Conservation (phyloP, 129 eudicot genomes). For the Flaveria linearis region DNA sequence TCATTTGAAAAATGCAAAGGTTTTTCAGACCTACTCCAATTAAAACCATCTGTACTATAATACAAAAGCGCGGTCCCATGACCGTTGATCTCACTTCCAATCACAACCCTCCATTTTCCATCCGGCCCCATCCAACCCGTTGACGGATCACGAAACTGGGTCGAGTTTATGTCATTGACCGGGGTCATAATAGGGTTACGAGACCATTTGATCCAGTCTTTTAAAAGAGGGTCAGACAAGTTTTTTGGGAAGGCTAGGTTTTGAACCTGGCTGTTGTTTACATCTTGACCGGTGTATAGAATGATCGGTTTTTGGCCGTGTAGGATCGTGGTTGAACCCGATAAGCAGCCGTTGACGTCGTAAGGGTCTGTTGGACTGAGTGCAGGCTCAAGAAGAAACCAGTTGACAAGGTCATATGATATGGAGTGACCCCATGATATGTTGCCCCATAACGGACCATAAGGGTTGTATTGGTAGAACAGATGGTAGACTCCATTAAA, state of each 20-base stretch:
- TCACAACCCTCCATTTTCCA: conserved; percentile 49
- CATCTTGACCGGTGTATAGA: conserved; percentile 58
- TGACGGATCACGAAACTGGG: conserved; percentile 57
- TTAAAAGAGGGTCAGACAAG: conserved; percentile 52
- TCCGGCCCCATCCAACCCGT: conserved; percentile 61
- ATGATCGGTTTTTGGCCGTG: conserved; percentile 46
- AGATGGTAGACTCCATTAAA: conserved; percentile 68
- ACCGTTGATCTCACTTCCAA: conserved; percentile 44
- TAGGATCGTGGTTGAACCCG: conserved; percentile 69
- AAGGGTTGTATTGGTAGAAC: conserved; percentile 76
- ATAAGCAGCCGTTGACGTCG: conserved; percentile 57
- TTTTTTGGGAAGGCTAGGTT: conserved; percentile 63
- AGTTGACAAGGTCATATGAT: conserved; percentile 64
- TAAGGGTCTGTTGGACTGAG: conserved; percentile 44
- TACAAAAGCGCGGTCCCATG: conserved; percentile 50
- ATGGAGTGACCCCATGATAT: conserved; percentile 70
- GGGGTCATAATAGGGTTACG: conserved; percentile 54
- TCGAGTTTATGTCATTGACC: conserved; percentile 18
- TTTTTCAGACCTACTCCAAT: conserved; percentile 44
- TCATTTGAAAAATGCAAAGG: conserved; percentile 38
- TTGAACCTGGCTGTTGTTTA: conserved; percentile 47
- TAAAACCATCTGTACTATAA: conserved; percentile 46
- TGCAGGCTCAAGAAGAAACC: conserved; percentile 50
- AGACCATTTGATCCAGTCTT: conserved; percentile 57
- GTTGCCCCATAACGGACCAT: conserved; percentile 56